Evolutionary conservation across 2,329 filamentous ascomycete genomes (phyloP).

Genomic region (Lizonia empirigonia): DNA sequence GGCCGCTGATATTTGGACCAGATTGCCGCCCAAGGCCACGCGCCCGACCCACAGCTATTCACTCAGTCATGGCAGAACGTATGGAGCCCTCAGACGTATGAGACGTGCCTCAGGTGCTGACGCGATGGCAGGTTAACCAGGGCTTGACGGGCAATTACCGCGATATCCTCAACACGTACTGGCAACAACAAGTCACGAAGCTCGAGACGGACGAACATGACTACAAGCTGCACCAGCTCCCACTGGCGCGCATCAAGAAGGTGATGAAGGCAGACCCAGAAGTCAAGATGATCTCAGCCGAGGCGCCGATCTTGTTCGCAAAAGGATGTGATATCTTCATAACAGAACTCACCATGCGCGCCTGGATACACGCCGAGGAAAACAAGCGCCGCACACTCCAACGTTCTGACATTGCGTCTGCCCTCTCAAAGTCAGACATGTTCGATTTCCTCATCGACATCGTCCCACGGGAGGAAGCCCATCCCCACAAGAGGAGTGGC

Average conservation of each 20-base stretch:
- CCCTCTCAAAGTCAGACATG: constrained; percentile 97
- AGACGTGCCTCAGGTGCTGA: constrained; percentile 27
- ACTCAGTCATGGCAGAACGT: constrained; percentile 96
- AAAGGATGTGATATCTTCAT: constrained; percentile 99
- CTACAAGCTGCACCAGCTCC: constrained; percentile 97
- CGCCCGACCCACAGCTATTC: constrained; percentile 87
- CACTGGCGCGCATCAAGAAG: constrained; percentile 98
- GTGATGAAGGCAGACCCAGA: constrained; percentile 99
- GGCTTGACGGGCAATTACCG: constrained; percentile 90
- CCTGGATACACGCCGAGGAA: constrained; percentile 99
- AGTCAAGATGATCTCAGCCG: constrained; percentile 99
- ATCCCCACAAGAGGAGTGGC: constrained; percentile 73
- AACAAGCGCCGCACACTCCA: constrained; percentile 97
- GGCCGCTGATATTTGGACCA: constrained; percentile 54
- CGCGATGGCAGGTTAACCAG: constrained; percentile 77
- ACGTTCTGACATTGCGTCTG: constrained; percentile 93
- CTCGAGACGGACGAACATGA: constrained; percentile 95
- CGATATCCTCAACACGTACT: constrained; percentile 97
- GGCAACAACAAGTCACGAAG: constrained; percentile 97
- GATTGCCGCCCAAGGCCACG: constrained; percentile 86
- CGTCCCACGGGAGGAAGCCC: constrained; percentile 91
- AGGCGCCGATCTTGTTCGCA: constrained; percentile 95
- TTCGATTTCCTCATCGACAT: constrained; percentile 99
- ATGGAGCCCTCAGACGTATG: constrained; percentile 23
- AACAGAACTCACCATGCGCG: constrained; percentile 97